Base-by-base conservation (phyloP, 1,139 yeast genomes). In the Torulaspora globosa region DNA sequence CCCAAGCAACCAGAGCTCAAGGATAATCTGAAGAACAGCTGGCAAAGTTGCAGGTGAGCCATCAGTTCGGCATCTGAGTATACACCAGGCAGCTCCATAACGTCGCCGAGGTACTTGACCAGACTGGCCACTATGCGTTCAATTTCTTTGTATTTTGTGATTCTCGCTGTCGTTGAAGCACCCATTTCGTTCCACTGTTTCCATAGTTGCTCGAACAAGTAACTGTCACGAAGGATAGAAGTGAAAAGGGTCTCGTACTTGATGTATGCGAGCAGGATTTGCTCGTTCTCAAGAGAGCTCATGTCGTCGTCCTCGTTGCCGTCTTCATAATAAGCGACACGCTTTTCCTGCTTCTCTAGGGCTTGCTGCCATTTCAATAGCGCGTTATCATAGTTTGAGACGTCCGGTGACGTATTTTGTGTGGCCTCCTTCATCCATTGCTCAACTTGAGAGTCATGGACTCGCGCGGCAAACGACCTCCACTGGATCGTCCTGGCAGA, bases 31-130 rank as follows among this genome's bases (percentile, higher is more conserved):
- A 52, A 62, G 44, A 56, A 59, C 14, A 46, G 27, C 28, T 51
- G 55, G 14, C 51, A 39, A 10, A 62, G 61, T 16, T 73, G 76
- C 46, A 89, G 70, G 10, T 85, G 77, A 14, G 69, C 66, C 52
- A 70, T 64, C 46, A 90, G 72, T 28, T 76, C 82, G 46, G 85
- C 94, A 60, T 88, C 96, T 48, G 86, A 85, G 60, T 84, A 81
- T 18, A 90, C 95, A 72, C 97, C 97, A 0, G 97, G 96, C 44
- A 90, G 73, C 51, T 87, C 95, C 59, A 76, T 72, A 41, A 88
- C 67, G 55, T 84, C 83, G 5, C 68, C 68, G 24, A 82, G 66
- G 30, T 56, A 59, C 27, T 56, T 55, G 10, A 50, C 46, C 18
- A 62, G 36, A 40, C 59, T 62, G 14, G 56, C 57, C 14, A 57